Base-by-base conservation (phyloP, 2,329 filamentous ascomycete species). In the Xylaria sp. region DNA sequence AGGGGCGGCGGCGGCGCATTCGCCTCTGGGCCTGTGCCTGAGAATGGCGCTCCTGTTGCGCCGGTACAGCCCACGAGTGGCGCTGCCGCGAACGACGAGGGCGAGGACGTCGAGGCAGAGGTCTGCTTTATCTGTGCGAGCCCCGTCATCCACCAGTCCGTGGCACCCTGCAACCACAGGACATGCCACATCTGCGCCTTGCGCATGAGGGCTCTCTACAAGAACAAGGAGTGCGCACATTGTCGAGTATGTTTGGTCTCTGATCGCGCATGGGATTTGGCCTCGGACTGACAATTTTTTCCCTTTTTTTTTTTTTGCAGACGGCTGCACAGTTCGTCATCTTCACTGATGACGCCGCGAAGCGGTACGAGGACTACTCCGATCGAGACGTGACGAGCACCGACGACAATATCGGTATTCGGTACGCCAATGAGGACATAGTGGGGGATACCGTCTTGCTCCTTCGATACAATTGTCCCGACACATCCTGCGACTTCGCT, bases 71-170 rank as follows among this genome's bases (percentile, higher is more conserved):
- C 28, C 52, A 57, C 60, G 36, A 58, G 6, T 48, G 75, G 75
- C 12, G 72, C 28, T 8, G 34, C 36, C n/a, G 48, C 56, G 23
- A 36, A 55, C 58, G 77, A 80, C 68, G 83, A 80, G 3, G 87
- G 87, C 56, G 87, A 86, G 32, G 87, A 86, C 28, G 83, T 83
- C 34, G 91, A 94, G 64, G 90, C 86, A 30, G 94, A 97, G 70
- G 87, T 97, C 69, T 99, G 96, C 87, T 98, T 98, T 81, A 99
- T 99, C 77, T 99, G 96, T 81, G 95, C 96, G 65, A 97, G 94
- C 72, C 89, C 91, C 2, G 91, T 99, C 56, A 89, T 92, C 57
- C 94, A 98, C 82, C 90, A 93, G 74, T 92, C 94, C 10, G 89
- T 99, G 72, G 90, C 94, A 36, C 95, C 96, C 23, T 99, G 96